Evolutionary conservation across 2,329 filamentous ascomycete species (phyloP).

Genomic region (Fusarium irregulare): DNA sequence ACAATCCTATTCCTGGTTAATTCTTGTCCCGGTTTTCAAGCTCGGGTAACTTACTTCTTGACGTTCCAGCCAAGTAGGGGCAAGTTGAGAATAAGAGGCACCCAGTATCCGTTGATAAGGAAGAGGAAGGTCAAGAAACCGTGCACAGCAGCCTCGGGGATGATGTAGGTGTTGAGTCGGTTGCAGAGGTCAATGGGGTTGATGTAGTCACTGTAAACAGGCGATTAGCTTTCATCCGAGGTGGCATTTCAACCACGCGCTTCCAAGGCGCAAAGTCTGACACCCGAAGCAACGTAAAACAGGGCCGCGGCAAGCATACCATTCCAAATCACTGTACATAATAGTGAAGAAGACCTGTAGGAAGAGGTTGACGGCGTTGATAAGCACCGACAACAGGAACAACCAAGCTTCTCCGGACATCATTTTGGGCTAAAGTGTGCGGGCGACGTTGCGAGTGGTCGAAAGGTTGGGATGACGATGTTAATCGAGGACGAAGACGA

Average conservation of each 20-base stretch:
- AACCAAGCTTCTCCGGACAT: slow-evolving; percentile 99
- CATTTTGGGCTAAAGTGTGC: slow-evolving; percentile 46
- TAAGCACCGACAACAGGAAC: slow-evolving; percentile 96
- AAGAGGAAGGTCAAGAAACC: slow-evolving; percentile 96
- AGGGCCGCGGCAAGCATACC: slow-evolving; percentile 68
- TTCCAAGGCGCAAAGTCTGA: slow-evolving; percentile 33
- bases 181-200: slow-evolving; percentile 99
- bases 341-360: slow-evolving; percentile 99
- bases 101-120: slow-evolving; percentile 98
- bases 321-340: slow-evolving; percentile 99
- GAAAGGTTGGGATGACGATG: slow-evolving; percentile 20
- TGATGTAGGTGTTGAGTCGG: slow-evolving; percentile 99
- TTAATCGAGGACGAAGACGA: slow-evolving; percentile 34
- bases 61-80: slow-evolving; percentile 92
- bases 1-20: slow-evolving; percentile 75
- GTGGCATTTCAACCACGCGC: slow-evolving; percentile 17
- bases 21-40: neutral
- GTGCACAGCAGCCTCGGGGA: slow-evolving; percentile 97
- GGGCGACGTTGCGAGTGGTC: slow-evolving; percentile 15
- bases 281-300: slow-evolving; percentile 11
- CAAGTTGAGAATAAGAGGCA: slow-evolving; percentile 90
- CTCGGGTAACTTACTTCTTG: slow-evolving; percentile 84
- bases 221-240: slow-evolving; percentile 31
- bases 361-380: slow-evolving; percentile 99
- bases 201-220: slow-evolving; percentile 86